These are phyloP conservation scores for Massariosphaeria phaeospora DNA, from an alignment of 495 filamentous ascomycete species.

Conservation along the genomic window DNA sequence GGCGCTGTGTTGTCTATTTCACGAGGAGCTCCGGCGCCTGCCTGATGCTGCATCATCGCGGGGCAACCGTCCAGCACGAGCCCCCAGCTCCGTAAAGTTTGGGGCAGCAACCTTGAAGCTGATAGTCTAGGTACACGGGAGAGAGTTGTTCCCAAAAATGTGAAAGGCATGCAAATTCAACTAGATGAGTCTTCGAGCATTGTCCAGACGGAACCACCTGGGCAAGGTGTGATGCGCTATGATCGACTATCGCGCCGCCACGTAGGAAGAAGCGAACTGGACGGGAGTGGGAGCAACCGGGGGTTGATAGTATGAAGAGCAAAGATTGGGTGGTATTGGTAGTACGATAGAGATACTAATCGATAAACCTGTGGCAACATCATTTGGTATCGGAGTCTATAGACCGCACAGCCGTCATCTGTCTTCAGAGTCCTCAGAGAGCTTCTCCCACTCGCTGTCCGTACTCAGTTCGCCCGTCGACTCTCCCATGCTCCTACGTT, in stretches of 20 bases:
- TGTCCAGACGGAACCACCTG: too few species aligned
- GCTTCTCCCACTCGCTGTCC: conserved; percentile 47
- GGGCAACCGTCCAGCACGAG: conserved; percentile 19
- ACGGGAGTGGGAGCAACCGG: too few species aligned
- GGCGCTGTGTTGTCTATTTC: not conserved
- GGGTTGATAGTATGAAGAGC: too few species aligned
- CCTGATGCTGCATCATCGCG: conserved; percentile 7
- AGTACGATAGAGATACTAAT: not conserved
- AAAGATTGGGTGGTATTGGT: too few species aligned
- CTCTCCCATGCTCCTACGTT: conserved; percentile 32
- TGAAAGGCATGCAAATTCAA: too few species aligned
- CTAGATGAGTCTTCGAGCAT: too few species aligned
- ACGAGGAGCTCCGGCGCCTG: conserved; percentile 8
- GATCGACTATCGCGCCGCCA: conserved; percentile 14
- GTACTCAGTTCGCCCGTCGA: conserved; percentile 39
- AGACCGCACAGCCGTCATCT: conserved; percentile 13
- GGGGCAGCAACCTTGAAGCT: too few species aligned
- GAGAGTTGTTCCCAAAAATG: too few species aligned
- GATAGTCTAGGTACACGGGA: not conserved
- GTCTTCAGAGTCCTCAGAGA: conserved; percentile 33
- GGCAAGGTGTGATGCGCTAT: not conserved
- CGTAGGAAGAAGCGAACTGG: conserved; percentile 2
- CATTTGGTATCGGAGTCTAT: conserved; percentile 6
- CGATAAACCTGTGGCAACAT: not conserved
- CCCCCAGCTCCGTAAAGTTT: too few species aligned